A percentile compares a stretch with the other conserved stretches of the same genome.
Evolutionary conservation across 441 rosid species (phyloP).

Genomic region (Populus hybrid): DNA sequence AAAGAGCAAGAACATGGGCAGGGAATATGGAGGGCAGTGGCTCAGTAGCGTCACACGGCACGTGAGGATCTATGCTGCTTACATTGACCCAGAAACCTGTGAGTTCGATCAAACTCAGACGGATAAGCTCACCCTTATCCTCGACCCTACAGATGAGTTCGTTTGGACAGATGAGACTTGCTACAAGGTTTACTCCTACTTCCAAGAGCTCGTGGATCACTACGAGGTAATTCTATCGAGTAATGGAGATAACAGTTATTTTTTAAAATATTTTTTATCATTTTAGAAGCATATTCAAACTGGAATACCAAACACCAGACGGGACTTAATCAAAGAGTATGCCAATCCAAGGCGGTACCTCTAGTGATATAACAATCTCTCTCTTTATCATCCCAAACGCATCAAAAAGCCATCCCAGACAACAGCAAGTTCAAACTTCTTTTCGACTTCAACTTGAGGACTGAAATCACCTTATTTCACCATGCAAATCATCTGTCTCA

Average conservation of each 20-base stretch:
- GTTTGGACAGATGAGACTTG: conserved; percentile 73
- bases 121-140: conserved; percentile 88
- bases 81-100: conserved; percentile 84
- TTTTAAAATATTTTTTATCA: too few relatives aligned
- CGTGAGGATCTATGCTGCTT: conserved; percentile 88
- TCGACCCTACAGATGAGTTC: conserved; percentile 84
- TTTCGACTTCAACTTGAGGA: too few relatives aligned
- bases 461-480: too few relatives aligned
- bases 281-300: too few relatives aligned
- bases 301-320: too few relatives aligned
- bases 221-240: conserved; percentile 62
- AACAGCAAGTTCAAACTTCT: too few relatives aligned
- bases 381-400: background rate
- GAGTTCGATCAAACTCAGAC: conserved; percentile 86
- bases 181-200: conserved; percentile 62
- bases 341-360: too few relatives aligned
- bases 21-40: conserved; percentile 88
- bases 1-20: conserved; percentile 67
- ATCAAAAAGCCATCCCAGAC: too few relatives aligned
- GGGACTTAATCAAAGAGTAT: too few relatives aligned
- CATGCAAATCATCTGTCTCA: background rate
- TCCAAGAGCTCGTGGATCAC: conserved; percentile 98
- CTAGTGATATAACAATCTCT: background rate
- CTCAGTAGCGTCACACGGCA: conserved; percentile 83
- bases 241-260: too few relatives aligned